A percentile compares a stretch with the other conserved stretches of the same genome.
Evolutionary conservation across 1,284 basidiomycete species (phyloP).

Genomic region (Ustilago nuda): DNA sequence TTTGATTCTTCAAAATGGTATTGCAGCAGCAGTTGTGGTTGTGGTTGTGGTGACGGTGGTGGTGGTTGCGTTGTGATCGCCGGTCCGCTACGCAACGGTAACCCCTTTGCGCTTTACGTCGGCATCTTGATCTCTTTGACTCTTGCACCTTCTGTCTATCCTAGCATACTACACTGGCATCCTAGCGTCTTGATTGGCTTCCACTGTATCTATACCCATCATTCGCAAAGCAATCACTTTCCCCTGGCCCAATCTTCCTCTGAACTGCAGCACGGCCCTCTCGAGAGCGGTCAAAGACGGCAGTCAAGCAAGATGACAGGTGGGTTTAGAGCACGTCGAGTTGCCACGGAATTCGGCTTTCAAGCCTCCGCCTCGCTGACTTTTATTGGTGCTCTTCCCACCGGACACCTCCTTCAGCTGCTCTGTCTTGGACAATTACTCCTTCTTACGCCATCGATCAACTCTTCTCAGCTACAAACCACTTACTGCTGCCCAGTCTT

Average conservation of each 20-base stretch:
- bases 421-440: no score
- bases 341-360: not conserved
- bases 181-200: no score
- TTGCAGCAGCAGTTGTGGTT: not conserved
- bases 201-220: no score
- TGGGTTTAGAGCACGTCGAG: not conserved
- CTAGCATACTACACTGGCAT: no score
- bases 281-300: not conserved
- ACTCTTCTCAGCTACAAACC: no score
- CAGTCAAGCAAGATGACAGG: not conserved
- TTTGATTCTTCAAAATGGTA: not conserved
- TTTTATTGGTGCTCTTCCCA: not conserved
- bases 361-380: slow-evolving; percentile 1
- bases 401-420: not conserved
- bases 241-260: no score
- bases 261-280: no score
- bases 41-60: not conserved
- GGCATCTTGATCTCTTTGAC: not conserved
- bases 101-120: not conserved
- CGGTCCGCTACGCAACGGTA: not conserved
- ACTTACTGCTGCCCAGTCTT: no score
- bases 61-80: not conserved
- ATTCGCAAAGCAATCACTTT: no score
- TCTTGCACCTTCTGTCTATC: no score
- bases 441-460: no score